Base-by-base conservation (phyloP, 1,284 basidiomycete species). In the Puccinia triticina region DNA sequence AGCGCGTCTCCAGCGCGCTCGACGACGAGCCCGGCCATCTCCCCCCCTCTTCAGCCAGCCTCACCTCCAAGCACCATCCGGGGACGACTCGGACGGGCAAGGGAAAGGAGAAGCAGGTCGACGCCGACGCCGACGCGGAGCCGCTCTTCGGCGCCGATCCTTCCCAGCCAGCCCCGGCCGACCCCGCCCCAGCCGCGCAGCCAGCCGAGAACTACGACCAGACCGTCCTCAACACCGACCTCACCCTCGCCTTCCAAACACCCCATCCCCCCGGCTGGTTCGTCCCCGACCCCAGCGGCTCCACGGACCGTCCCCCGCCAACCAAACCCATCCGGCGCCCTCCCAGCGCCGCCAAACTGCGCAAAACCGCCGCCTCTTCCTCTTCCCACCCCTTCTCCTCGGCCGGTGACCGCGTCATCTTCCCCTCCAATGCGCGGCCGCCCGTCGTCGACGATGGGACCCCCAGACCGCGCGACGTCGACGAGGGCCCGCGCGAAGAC, bases 221-320 rank as follows among this genome's bases (percentile, higher is more conserved):
- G 21, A 71, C 69, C 12, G 32, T 71, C 0, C 21, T 71, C 2
- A 48, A 48, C 43, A 3, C 23, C 21, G 43, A 50, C 4, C 23
- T 29, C n/a, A 71, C 69, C 5, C 43, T 40, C n/a, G 69, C 14
- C 29, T 55, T 73, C 10, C 71, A 16, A 1, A 73, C 71, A 1
- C 71, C 71, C 11, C 71, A 73, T 55, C 48, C 32, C 0, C 71
- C 71, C 14, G 71, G 71, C 8, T 73, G 71, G 71, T 37, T 73
- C 2, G 59, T 26, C 10, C 48, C 43, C 34, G 37, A 46, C 3
- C n/a, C 66, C 1, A 43, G n/a, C 8, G 26, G n/a, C 37, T 69
- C 34, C 0, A 23, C 21, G n/a, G n/a, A n/a, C n/a, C n/a, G n/a
- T 10, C 37, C 23, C 21, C 64, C 2, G 64, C 12, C 32, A 5